Evolutionary conservation across 768 basidiomycete genomes (phyloP).

Genomic region (Gloeostereum incarnatum): DNA sequence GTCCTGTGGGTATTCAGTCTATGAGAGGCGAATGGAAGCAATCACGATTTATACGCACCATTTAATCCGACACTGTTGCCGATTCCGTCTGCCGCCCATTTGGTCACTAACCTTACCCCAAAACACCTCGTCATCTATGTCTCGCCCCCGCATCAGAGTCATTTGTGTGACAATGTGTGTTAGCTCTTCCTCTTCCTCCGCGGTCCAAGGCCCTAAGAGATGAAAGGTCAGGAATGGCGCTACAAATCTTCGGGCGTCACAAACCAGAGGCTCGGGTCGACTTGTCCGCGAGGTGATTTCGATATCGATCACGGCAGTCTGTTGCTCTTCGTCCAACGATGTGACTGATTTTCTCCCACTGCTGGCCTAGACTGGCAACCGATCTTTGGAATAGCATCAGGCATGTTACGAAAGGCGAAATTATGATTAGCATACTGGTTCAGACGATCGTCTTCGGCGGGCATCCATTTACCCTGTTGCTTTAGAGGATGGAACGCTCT

Average conservation of each 20-base stretch:
- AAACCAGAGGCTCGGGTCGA: constrained; percentile 53
- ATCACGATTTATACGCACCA: constrained; percentile 35
- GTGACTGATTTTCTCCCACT: constrained; percentile 72
- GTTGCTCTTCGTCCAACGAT: constrained; percentile 66
- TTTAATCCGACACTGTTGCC: constrained; percentile 85
- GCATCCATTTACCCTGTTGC: constrained; percentile 61
- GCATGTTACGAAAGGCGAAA: neutral
- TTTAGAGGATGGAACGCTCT: constrained; percentile 61
- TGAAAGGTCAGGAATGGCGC: neutral
- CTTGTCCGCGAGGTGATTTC: constrained; percentile 70
- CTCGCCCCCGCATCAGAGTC: constrained; percentile 63
- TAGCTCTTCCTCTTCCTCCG: constrained; percentile 69
- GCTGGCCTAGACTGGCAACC: constrained; percentile 58
- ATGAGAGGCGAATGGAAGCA: constrained; percentile 2
- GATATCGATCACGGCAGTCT: constrained; percentile 80
- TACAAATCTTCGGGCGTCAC: constrained; percentile 8
- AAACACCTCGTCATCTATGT: constrained; percentile 72
- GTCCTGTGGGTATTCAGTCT: constrained; percentile 63
- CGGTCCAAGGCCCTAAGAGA: constrained; percentile 56
- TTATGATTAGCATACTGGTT: constrained; percentile 43
- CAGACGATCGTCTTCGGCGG: constrained; percentile 55
- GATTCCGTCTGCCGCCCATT: constrained; percentile 68
- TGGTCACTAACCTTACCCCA: constrained; percentile 70
- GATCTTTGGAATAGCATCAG: constrained; percentile 36
- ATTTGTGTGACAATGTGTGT: constrained; percentile 69